Percentiles rank a stretch among this genome's conserved stretches.
These are phyloP conservation scores for Nyssa sinensis DNA, from an alignment of 148 eudicot species.

Conservation along the genomic window DNA sequence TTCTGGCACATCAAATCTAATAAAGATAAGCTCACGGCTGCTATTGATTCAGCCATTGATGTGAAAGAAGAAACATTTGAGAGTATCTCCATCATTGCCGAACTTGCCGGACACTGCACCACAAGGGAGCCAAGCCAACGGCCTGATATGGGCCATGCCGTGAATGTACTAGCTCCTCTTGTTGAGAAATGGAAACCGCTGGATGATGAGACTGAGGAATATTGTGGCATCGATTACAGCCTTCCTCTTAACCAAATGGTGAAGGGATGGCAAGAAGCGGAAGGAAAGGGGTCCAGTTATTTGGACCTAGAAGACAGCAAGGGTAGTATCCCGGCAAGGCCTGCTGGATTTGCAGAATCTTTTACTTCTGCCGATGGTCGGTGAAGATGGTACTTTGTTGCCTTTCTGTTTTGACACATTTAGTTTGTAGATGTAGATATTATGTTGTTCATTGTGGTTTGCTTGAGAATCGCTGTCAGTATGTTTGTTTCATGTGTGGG, in stretches of 20 bases:
- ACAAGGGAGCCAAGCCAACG: slow-evolving; percentile 86
- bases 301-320: slow-evolving; percentile 75
- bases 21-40: slow-evolving; percentile 62
- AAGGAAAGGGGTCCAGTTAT: slow-evolving; percentile 67
- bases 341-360: slow-evolving; percentile 93
- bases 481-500: background rate
- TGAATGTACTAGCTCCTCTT: slow-evolving; percentile 70
- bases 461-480: background rate
- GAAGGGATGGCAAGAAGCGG: slow-evolving; percentile 92
- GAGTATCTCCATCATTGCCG: slow-evolving; percentile 62
- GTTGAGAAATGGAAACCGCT: slow-evolving; percentile 94
- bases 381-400: slow-evolving; percentile 18
- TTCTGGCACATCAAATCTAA: slow-evolving; percentile 78
- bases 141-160: slow-evolving; percentile 95
- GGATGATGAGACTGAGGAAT: slow-evolving; percentile 74
- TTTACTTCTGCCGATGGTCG: slow-evolving; percentile 93
- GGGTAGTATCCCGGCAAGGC: slow-evolving; percentile 89
- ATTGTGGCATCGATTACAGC: slow-evolving; percentile 85
- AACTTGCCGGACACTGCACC: slow-evolving; percentile 91
- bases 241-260: slow-evolving; percentile 95
- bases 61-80: slow-evolving; percentile 56
- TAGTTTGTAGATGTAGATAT: slow-evolving; percentile 34
- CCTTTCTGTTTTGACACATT: slow-evolving; percentile 1
- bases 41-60: slow-evolving; percentile 67
- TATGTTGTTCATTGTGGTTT: background rate